These are phyloP conservation scores for Quercus alba DNA, from an alignment of 306 rosid species.

Conservation along the genomic window DNA sequence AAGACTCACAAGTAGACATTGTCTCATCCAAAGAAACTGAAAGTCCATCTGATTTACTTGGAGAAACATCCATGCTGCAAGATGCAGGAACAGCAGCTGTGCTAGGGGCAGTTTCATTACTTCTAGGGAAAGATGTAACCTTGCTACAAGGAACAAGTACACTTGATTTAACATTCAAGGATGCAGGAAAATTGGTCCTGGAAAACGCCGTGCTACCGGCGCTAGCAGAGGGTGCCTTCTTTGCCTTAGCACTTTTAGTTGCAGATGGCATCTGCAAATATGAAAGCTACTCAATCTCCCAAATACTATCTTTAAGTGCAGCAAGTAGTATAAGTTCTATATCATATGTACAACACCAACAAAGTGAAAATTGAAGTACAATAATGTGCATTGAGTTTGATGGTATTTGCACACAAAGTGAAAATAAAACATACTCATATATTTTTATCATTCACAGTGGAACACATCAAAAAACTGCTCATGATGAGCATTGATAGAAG, in stretches of 20 bases:
- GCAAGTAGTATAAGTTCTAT: not conserved
- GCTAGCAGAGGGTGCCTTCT: conserved; percentile 46
- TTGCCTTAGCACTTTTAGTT: conserved; percentile 61
- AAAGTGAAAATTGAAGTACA: not conserved
- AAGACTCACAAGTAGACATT: conserved; percentile 82
- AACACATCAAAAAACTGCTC: no score
- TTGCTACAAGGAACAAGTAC: conserved; percentile 37
- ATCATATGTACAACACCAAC: not conserved
- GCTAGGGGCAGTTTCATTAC: conserved; percentile 28
- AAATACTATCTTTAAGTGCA: not conserved
- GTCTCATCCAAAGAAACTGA: conserved; percentile 85
- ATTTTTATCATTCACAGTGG: no score
- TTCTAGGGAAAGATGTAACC: conserved; percentile 29
- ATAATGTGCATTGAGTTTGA: not conserved
- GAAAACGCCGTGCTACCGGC: conserved; percentile 22
- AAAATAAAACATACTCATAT: no score
- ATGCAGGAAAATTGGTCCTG: conserved; percentile 19
- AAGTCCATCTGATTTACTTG: conserved; percentile 70
- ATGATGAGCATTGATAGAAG: no score
- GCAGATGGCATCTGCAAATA: conserved; percentile 51
- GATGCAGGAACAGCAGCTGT: conserved; percentile 24
- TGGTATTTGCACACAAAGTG: not conserved
- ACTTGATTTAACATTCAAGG: conserved; percentile 41
- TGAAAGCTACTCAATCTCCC: not conserved
- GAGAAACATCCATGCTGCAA: conserved; percentile 60